These are phyloP conservation scores for Colletotrichum trifolii DNA, from an alignment of 2,329 filamentous ascomycete species.

Conservation along the genomic window DNA sequence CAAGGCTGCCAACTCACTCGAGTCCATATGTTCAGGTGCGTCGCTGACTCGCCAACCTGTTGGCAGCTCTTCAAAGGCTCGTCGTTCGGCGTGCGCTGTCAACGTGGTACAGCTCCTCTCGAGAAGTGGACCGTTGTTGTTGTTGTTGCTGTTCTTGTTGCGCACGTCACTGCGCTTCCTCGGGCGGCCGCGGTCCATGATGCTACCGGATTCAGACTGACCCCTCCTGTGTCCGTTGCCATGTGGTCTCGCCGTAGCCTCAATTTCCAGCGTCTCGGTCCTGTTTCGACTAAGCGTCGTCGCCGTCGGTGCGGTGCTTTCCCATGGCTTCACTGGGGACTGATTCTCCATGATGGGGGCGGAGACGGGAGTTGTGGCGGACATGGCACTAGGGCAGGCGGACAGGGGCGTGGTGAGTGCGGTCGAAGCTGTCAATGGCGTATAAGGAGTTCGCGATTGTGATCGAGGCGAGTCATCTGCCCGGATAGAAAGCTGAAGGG, in stretches of 20 bases:
- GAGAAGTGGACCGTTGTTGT: conserved; percentile 49
- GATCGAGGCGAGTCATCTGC: conserved; percentile 57
- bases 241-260: conserved; percentile 42
- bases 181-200: conserved; percentile 72
- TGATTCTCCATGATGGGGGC: conserved; percentile 56
- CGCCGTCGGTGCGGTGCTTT: conserved; percentile 44
- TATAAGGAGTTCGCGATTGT: conserved; percentile 56
- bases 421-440: conserved; percentile 55
- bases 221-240: conserved; percentile 60
- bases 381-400: conserved; percentile 45
- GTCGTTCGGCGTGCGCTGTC: conserved; percentile 60
- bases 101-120: conserved; percentile 50
- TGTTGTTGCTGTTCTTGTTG: conserved; percentile 42
- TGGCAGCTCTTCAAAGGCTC: conserved; percentile 71
- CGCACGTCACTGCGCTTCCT: conserved; percentile 61
- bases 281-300: conserved; percentile 43
- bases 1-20: conserved; percentile 61
- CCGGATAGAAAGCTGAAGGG: conserved; percentile 51
- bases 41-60: conserved; percentile 66
- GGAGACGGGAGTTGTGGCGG: conserved; percentile 55
- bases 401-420: conserved; percentile 57
- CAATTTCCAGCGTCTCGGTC: conserved; percentile 45
- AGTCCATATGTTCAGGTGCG: conserved; percentile 59
- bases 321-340: conserved; percentile 58
- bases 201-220: conserved; percentile 67